Base-by-base conservation (phyloP, 2,329 filamentous ascomycete species). In the Triangularia verruculosa region DNA sequence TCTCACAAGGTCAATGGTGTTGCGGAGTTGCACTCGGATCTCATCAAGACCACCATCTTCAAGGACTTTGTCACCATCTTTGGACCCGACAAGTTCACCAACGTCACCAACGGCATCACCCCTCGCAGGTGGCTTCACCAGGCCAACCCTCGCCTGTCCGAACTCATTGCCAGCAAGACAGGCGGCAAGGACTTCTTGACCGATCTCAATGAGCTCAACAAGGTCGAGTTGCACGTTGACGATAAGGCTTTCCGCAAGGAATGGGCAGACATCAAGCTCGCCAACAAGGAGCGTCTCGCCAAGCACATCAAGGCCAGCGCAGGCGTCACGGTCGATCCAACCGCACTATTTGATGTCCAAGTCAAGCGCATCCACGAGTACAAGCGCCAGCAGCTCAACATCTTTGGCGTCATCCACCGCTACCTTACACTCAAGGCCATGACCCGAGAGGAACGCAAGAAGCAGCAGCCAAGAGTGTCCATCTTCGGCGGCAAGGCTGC, bases 1-100 rank as follows among this genome's bases (percentile, higher is more conserved):
- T 98, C 95, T 34, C 95, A 98, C 86, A 99, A 98, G 82, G 93
- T 99, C 81, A 99, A 99, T 71, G 95, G 95, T 76, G 95, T 99
- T 34, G 95, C 95, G 32, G 95, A 99, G 79, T 81, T 99, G 68
- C 95, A 99, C 79, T 99, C 95, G 0, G 95, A 99, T 74, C 83
- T 99, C 64, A 97, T 99, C 82, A 95, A 95, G 82, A 96, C 93
- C 0, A 99, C 95, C n/a, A 96, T 99, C 70, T 98, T 99, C 87
- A 97, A 95, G 78, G 95, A 99, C 77, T 99, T 99, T 77, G 94
- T 99, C 64, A 85, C 87, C 71, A 92, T 99, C 68, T 99, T 95
- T 72, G 95, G 95, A 2, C 89, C 90, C 0, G 95, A 99, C 83
- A 97, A 97, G 78, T 99, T 99, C 78, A 96, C 92, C 63, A 99